Evolutionary conservation across 225 moss, liverwort and hornwort genomes (phyloP).

Genomic region (Physcomitrellopsis africana): DNA sequence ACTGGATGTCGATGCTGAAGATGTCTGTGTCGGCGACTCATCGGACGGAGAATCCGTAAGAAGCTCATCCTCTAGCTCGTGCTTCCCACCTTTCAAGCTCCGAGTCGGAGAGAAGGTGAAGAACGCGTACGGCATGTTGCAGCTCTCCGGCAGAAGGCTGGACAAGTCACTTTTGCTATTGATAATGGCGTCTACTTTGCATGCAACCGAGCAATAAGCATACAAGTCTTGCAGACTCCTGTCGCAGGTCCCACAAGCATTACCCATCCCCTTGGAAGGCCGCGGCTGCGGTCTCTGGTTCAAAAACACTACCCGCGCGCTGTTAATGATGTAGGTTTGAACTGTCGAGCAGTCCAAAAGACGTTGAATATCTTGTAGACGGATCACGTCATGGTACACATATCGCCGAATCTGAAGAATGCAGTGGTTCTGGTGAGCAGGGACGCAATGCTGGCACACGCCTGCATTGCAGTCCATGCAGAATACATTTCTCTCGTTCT

Average conservation of each 20-base stretch:
- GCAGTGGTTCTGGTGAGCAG: constrained; percentile 77
- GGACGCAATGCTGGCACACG: constrained; percentile 97
- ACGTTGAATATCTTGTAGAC: constrained; percentile 86
- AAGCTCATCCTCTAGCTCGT: constrained; percentile 82
- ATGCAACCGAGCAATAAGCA: constrained; percentile 91
- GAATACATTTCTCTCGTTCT: constrained; percentile 97
- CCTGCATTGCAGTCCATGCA: constrained; percentile 97
- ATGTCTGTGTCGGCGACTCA: constrained; percentile 71
- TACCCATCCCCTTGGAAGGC: constrained; percentile 90
- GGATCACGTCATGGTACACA: constrained; percentile 96
- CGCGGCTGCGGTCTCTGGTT: constrained; percentile 98
- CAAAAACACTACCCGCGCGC: constrained; percentile 95
- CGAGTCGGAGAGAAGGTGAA: constrained; percentile 86
- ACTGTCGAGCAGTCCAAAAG: constrained; percentile 90
- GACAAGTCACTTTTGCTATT: constrained; percentile 68
- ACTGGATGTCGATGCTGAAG: constrained; percentile 81
- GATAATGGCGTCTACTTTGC: constrained; percentile 90
- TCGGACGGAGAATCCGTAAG: constrained; percentile 75
- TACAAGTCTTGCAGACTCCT: constrained; percentile 91
- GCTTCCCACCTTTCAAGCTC: constrained; percentile 53
- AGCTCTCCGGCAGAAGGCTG: constrained; percentile 77
- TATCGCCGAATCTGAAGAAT: constrained; percentile 97
- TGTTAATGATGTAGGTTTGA: constrained; percentile 98
- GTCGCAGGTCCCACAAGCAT: constrained; percentile 95
- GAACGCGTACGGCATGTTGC: constrained; percentile 64